phyloP scores from a whole-genome alignment of 768 basidiomycete genomes.

The Suillus tomentosus region DNA sequence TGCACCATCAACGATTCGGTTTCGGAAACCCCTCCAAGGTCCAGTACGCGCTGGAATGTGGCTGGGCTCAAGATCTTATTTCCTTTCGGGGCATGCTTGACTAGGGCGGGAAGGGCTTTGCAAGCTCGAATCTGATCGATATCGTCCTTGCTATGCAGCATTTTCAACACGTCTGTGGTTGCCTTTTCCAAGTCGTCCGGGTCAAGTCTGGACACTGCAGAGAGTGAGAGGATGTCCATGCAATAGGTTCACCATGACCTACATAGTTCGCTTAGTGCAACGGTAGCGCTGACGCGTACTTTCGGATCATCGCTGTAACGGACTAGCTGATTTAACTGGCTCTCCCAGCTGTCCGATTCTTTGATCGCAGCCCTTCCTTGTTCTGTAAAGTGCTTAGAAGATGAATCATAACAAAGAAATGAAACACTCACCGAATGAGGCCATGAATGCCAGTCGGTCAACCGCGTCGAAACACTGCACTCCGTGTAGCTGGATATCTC shows the following conservation, averaged over 20 bases:
- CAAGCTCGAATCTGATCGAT: slow-evolving; percentile 10
- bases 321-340: background rate
- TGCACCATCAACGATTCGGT: slow-evolving; percentile 7
- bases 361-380: slow-evolving; percentile 10
- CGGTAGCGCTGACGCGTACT: slow-evolving; percentile 10
- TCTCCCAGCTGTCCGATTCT: background rate
- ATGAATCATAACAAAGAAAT: background rate
- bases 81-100: background rate
- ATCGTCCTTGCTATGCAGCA: slow-evolving; percentile 10
- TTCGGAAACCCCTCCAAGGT: slow-evolving; percentile 1
- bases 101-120: slow-evolving; percentile 10
- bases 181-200: background rate
- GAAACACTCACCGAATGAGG: slow-evolving; percentile 11
- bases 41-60: slow-evolving; percentile 9
- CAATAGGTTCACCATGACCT: background rate
- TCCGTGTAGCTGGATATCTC: slow-evolving; percentile 3
- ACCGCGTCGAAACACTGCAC: slow-evolving; percentile 10
- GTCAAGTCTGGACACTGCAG: background rate
- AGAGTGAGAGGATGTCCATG: background rate
- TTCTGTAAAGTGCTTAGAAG: background rate
- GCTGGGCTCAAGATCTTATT: slow-evolving; percentile 4
- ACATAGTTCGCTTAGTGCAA: slow-evolving; percentile 10
- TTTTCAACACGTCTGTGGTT: background rate
- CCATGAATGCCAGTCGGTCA: slow-evolving; percentile 16
- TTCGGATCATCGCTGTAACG: slow-evolving; percentile 1